A percentile compares a stretch with the other conserved stretches of the same genome.
These are phyloP conservation scores for Amanita polypyramis DNA, from an alignment of 768 basidiomycete species.

Conservation along the genomic window DNA sequence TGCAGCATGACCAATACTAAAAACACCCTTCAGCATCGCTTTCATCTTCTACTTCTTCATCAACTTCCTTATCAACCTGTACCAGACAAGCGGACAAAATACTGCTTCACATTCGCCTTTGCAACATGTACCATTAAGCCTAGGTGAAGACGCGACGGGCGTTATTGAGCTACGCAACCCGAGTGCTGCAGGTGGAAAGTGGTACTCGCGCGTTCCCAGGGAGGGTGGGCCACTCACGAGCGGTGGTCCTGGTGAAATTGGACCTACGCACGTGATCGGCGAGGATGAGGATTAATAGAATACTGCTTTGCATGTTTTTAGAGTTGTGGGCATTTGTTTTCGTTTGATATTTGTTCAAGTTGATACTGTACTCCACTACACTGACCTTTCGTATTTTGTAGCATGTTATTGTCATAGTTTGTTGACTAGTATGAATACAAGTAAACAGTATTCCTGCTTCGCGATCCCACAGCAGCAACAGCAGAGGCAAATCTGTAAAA, in stretches of 20 bases:
- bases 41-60: conserved; percentile 74
- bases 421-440: too few species aligned
- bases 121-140: background rate
- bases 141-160: background rate
- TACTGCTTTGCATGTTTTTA: background rate
- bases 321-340: background rate
- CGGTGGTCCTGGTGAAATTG: background rate
- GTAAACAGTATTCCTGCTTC: too few species aligned
- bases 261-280: conserved; percentile 17
- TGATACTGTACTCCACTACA: background rate
- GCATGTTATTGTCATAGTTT: background rate
- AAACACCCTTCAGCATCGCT: conserved; percentile 37
- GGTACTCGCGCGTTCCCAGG: conserved; percentile 12
- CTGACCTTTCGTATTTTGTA: background rate
- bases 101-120: background rate
- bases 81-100: conserved; percentile 51
- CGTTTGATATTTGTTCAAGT: background rate
- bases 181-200: conserved; percentile 2
- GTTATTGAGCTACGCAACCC: background rate
- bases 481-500: too few species aligned
- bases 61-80: conserved; percentile 60
- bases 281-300: conserved; percentile 23
- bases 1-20: background rate
- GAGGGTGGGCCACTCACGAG: conserved; percentile 7
- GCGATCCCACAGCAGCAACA: too few species aligned